Conservation (phyloP, 2,329 filamentous ascomycete genomes). For the Aspergillus spinulosporus region DNA sequence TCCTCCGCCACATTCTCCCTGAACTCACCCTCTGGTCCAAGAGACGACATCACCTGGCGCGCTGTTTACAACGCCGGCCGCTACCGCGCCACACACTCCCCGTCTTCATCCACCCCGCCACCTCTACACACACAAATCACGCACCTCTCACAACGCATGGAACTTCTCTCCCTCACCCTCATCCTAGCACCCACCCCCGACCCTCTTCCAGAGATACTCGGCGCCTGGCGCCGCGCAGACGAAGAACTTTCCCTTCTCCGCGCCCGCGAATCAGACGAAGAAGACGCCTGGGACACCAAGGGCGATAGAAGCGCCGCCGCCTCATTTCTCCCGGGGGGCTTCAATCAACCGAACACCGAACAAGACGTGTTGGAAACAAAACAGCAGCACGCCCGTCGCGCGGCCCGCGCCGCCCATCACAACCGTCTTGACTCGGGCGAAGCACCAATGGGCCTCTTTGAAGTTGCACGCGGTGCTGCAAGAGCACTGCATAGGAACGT, state of each 20-base stretch:
- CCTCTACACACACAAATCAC: conserved; percentile 49
- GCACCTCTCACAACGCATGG: conserved; percentile 63
- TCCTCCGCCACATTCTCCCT: conserved; percentile 33
- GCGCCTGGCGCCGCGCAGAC: conserved; percentile 64
- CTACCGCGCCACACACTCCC: conserved; percentile 43
- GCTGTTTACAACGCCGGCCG: conserved; percentile 64
- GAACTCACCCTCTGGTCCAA: conserved; percentile 28
- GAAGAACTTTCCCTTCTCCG: conserved; percentile 59
- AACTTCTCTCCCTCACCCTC: conserved; percentile 63
- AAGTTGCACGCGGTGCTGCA: conserved; percentile 53
- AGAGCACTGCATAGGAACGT: conserved; percentile 49
- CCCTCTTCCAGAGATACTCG: conserved; percentile 60
- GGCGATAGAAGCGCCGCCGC: conserved; percentile 44
- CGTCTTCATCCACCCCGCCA: conserved; percentile 28
- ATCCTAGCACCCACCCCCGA: conserved; percentile 58
- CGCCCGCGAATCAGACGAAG: conserved; percentile 56
- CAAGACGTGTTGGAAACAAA: conserved; percentile 48
- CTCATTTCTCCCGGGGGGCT: conserved; percentile 45
- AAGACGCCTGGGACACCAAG: conserved; percentile 58
- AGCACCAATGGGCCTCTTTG: conserved; percentile 54
- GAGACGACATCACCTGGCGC: conserved; percentile 64
- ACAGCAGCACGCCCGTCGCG: conserved; percentile 40
- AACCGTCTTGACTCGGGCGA: conserved; percentile 39
- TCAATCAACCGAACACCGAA: conserved; percentile 46
- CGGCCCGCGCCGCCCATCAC: conserved; percentile 30